Conservation (phyloP, 2,329 filamentous ascomycete genomes). For the Zymoseptoria passerinii region DNA sequence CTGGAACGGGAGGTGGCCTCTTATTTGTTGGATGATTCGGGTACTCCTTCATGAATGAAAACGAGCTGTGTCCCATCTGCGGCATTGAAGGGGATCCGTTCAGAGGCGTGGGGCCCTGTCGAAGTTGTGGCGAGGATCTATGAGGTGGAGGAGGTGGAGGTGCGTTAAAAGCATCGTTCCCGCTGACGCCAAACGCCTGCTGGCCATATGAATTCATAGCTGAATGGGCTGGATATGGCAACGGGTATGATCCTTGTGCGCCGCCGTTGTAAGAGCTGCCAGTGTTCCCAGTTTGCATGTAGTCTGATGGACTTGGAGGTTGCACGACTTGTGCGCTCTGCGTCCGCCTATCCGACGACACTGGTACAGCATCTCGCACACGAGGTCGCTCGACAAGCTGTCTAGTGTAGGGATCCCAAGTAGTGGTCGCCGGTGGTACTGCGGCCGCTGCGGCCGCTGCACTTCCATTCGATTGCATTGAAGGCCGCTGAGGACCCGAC, state of each 20-base stretch:
- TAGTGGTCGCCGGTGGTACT: constrained; percentile 4
- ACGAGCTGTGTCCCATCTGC: constrained; percentile 18
- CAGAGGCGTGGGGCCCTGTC: constrained; percentile 1
- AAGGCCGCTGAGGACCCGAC: constrained; percentile 27
- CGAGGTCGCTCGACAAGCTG: constrained; percentile 22
- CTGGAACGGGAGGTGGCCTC: constrained; percentile 20
- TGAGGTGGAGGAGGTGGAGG: constrained; percentile 23
- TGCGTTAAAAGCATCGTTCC: constrained; percentile 18
- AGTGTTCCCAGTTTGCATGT: constrained; percentile 13
- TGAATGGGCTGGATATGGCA: constrained; percentile 28
- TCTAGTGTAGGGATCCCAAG: constrained; percentile 30
- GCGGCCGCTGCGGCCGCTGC: constrained; percentile 2
- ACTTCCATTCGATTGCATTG: constrained; percentile 9
- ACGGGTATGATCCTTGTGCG: constrained; percentile 11
- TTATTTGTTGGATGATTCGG: constrained; percentile 31
- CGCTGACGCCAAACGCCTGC: constrained; percentile 21
- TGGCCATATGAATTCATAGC: constrained; percentile 18
- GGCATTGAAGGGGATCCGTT: constrained; percentile 9
- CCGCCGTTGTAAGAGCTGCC: constrained; percentile 13
- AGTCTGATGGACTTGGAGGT: constrained; percentile 27
- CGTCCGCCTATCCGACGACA: constrained; percentile 10
- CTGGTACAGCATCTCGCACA: constrained; percentile 4
- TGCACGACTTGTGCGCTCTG: constrained; percentile 20
- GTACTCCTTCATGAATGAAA: constrained; percentile 44
- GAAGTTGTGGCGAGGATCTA: constrained; percentile 9